Evolutionary conservation across 2,329 filamentous ascomycete genomes (phyloP), one percentile per base, ranked within the genome.

Genomic region (Fusarium algeriense): DNA sequence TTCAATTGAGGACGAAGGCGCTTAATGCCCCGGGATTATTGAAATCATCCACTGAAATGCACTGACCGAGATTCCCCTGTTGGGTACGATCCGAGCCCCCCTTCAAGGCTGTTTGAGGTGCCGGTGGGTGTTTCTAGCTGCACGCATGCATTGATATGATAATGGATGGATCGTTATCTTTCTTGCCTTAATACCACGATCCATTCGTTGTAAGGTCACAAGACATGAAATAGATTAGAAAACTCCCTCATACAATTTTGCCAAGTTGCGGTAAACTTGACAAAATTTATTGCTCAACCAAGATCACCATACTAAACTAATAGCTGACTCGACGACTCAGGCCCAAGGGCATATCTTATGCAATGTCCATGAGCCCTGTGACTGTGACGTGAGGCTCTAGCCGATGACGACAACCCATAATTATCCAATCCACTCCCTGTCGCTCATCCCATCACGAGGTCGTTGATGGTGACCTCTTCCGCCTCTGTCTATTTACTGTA

Each of bases 401-500:
- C 74, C 75, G 74, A 76, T 76, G 75, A 76, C 75, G 75, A 65
- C 59, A 59, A 68, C 74, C 72, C 60, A 61, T 72, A 20, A 54
- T 70, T 26, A 59, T 54, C 55, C 56, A 54, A 59, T 59, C 72
- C 70, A 73, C 61, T 74, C 71, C 62, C 63, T 53, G 69, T 58
- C 59, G 64, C 53, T 60, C 73, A 72, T 76, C 56, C 58, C 74
- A 76, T 76, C 75, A 76, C 75, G 74, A 75, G 75, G 75, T 67
- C 71, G 64, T 69, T 65, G 63, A 58, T 58, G 64, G 67, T 70
- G 55, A 67, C 62, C 62, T 67, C 46, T 55, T 48, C 40, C 40
- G 38, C 23, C 45, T 49, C 45, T 53, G 20, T 30, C 23, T n/a
- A 38, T 35, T 43, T 32, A 19, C n/a, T 32, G 17, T 52, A 59